Evolutionary conservation across 2,329 filamentous ascomycete genomes (phyloP).

Genomic region (Verruconis gallopava): DNA sequence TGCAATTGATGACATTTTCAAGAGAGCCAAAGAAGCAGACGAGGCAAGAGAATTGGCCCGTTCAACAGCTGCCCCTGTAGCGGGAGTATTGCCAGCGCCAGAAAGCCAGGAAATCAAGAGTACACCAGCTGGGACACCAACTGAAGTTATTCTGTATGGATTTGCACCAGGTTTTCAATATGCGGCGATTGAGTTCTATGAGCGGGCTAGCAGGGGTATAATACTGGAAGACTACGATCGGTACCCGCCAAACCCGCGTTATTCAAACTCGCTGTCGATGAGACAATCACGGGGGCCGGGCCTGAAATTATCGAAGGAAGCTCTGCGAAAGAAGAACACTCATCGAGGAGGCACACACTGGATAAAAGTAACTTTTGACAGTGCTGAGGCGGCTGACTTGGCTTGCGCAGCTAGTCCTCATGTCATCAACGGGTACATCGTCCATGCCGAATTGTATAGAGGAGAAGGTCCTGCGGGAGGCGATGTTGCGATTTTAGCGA

Average conservation of each 20-base stretch:
- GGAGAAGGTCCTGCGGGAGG: conserved; percentile 28
- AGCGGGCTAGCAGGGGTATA: conserved; percentile 62
- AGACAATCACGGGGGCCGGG: conserved; percentile 48
- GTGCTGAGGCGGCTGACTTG: conserved; percentile 34
- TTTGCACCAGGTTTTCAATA: conserved; percentile 60
- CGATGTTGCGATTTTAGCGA: conserved; percentile 30
- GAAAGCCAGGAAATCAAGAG: conserved; percentile 12
- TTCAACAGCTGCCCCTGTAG: conserved; percentile 16
- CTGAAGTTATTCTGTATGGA: conserved; percentile 76
- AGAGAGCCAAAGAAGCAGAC: conserved; percentile 10
- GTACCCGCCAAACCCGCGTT: conserved; percentile 62
- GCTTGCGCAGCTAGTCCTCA: conserved; percentile 35
- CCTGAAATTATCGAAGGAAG: conserved; percentile 50
- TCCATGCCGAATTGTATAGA: conserved; percentile 35
- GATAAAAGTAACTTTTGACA: conserved; percentile 51
- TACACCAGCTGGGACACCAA: conserved; percentile 36
- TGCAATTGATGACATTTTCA: conserved; percentile 36
- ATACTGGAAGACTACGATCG: conserved; percentile 92
- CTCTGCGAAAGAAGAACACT: conserved; percentile 65
- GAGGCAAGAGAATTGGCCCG: conserved; percentile 11
- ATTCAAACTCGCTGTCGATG: conserved; percentile 58
- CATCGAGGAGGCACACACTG: conserved; percentile 80
- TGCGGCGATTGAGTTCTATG: conserved; percentile 79
- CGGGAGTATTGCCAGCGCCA: conserved; percentile 13
- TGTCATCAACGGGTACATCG: conserved; percentile 32